Base-by-base conservation (phyloP, 75 land plant genomes). In the Adiantum capillusveneris region DNA sequence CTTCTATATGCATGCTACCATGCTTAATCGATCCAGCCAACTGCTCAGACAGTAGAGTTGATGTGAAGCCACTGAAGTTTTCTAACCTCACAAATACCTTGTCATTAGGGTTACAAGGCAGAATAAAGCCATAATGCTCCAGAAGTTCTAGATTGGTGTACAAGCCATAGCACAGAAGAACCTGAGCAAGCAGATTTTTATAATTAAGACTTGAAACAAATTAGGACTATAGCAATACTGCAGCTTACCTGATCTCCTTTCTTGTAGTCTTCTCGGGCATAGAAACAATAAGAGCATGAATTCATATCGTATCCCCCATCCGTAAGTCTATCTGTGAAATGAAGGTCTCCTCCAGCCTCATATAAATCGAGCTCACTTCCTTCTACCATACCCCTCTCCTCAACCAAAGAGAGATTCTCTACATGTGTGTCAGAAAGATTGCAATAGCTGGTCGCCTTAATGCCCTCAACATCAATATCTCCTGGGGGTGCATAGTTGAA, bases 91-190 rank as follows among this genome's bases (percentile, higher is more conserved):
- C 69, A 45, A 71, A 81, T 17, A 75, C 79, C 60, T 82, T 87
- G 63, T 93, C 98, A 65, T 81, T 89, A 37, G 90, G 90, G 55
- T 93, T 93, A 22, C 62, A 46, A 44, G 61, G 56, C 1, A 93
- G 77, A 52, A 93, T 54, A 75, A 93, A 93, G 5, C 98, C 98
- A 62, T 93, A 93, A 60, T 93, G 87, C 60, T 93, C 98, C 39
- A 93, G 87, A 46, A 93, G 90, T 74, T 93, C 98, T 50, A 93
- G 59, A 46, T 93, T 93, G 21, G 84, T 85, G 53, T 89, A 89
- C 46, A 71, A 70, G 20, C 98, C 98, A 68, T 93, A 93, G 69
- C 96, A 62, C 36, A 93, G 62, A 34, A 93, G 77, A 64, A 85
- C 87, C 98, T 93, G 78, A 58, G n/a, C n/a, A n/a, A n/a, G n/a